Percentiles rank a stretch among this genome's conserved stretches.
Evolutionary conservation across 2,329 filamentous ascomycete species (phyloP).

Genomic region (Tolypocladium album): DNA sequence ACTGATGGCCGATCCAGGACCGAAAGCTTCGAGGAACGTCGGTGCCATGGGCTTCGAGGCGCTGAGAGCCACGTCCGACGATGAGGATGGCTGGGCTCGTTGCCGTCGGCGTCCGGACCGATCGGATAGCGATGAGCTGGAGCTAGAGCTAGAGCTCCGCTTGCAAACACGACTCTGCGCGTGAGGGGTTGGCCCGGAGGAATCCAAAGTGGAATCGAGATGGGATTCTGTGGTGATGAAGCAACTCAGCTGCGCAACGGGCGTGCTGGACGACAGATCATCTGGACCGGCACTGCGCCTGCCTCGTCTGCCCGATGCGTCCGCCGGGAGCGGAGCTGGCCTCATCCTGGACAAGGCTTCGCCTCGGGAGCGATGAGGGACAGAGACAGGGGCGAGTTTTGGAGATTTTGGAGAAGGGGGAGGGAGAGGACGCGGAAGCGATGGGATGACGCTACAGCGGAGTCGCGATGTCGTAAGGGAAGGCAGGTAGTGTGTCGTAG

Average conservation of each 20-base stretch:
- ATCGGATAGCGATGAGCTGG: not conserved
- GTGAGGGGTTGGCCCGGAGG: constrained; percentile 1
- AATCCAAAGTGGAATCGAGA: constrained; percentile 14
- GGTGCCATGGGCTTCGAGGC: constrained; percentile 16
- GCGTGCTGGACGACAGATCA: constrained; percentile 5
- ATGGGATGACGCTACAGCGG: not conserved
- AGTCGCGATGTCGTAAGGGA: not conserved
- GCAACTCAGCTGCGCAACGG: constrained; percentile 18
- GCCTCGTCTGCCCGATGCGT: constrained; percentile 1
- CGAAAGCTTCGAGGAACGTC: constrained; percentile 13
- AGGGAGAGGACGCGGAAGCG: not conserved
- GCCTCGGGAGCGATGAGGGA: not conserved
- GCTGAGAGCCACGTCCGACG: constrained; percentile 7
- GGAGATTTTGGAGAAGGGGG: not conserved
- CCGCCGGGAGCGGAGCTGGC: constrained; percentile 6
- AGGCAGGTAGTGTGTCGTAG: not conserved
- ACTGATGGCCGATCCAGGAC: constrained; percentile 27
- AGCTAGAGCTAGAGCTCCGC: constrained; percentile 7
- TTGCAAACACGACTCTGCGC: constrained; percentile 10
- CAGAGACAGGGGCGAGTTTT: not conserved
- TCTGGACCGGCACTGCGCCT: not conserved
- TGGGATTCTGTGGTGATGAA: constrained; percentile 23
- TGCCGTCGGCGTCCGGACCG: not conserved
- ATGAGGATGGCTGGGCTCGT: constrained; percentile 2
- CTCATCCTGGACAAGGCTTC: constrained; percentile 6